phyloP scores from a whole-genome alignment of 2,329 filamentous ascomycete genomes.

The Neonectria punicea region DNA sequence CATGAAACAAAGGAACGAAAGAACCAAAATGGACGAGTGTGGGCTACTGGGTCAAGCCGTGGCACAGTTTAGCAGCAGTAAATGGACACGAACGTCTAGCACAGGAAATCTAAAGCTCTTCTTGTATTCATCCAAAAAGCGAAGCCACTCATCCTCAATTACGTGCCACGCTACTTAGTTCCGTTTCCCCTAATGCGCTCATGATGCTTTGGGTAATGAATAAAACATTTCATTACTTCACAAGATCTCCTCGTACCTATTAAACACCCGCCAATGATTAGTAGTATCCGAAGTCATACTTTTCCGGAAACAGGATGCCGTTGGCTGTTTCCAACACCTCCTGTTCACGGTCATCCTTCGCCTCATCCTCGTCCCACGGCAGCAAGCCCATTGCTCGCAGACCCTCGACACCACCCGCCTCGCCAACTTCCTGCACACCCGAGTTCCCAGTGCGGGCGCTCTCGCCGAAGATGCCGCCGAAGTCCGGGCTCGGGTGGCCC shows the following conservation, averaged over 20 bases:
- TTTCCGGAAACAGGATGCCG: conserved; percentile 54
- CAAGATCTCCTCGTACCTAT: conserved; percentile 6
- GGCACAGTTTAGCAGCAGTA: conserved; percentile 22
- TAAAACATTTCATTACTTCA: background rate
- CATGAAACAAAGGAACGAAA: conserved; percentile 24
- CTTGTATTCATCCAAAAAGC: background rate
- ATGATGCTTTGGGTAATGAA: background rate
- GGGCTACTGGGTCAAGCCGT: conserved; percentile 26
- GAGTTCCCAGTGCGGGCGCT: conserved; percentile 48
- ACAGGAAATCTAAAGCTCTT: background rate
- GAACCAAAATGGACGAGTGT: conserved; percentile 33
- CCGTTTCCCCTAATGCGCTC: background rate
- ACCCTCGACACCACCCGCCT: conserved; percentile 53
- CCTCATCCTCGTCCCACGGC: conserved; percentile 54
- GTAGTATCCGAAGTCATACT: conserved; percentile 43
- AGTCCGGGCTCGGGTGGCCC: conserved; percentile 55
- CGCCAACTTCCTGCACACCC: conserved; percentile 51
- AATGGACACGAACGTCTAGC: background rate
- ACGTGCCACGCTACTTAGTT: background rate
- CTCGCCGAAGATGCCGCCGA: conserved; percentile 49
- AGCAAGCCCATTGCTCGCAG: conserved; percentile 54
- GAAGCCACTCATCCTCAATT: background rate
- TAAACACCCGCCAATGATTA: background rate
- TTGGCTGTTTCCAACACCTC: conserved; percentile 52
- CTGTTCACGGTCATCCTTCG: conserved; percentile 46